Evolutionary conservation across 1,284 basidiomycete species (phyloP).

Genomic region (Mycosarcoma maydis): DNA sequence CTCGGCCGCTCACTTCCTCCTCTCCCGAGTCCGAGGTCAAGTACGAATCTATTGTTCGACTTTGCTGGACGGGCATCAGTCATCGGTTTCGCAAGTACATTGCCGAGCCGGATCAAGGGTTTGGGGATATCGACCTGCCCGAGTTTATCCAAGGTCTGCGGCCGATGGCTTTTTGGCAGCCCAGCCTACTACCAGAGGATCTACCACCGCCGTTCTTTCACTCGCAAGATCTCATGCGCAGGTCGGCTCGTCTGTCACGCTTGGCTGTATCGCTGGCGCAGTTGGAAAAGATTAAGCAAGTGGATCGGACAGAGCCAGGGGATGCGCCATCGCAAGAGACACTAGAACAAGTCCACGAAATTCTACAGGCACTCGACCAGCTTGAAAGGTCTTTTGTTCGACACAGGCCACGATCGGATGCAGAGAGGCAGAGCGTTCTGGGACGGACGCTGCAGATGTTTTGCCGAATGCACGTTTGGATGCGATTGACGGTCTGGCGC

Average conservation of each 20-base stretch:
- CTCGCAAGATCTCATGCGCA: conserved; percentile 46
- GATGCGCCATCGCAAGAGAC: conserved; percentile 14
- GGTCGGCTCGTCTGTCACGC: conserved; percentile 32
- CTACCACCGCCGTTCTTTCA: conserved; percentile 47
- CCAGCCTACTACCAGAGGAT: conserved; percentile 29
- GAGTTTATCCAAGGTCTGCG: conserved; percentile 35
- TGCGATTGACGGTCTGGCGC: conserved; percentile 45
- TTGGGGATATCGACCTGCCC: conserved; percentile 27
- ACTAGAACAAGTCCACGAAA: conserved; percentile 15
- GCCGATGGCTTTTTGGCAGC: conserved; percentile 51
- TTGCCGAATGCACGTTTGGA: conserved; percentile 48
- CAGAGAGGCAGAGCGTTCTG: conserved; percentile 27
- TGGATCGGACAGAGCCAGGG: not conserved
- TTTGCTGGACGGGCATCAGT: conserved; percentile 46
- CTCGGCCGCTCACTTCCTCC: conserved; percentile 29
- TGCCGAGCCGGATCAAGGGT: conserved; percentile 37
- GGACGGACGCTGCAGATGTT: conserved; percentile 51
- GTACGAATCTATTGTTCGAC: conserved; percentile 47
- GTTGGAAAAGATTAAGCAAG: conserved; percentile 25
- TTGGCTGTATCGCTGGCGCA: conserved; percentile 21
- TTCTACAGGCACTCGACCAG: conserved; percentile 19
- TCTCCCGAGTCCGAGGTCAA: conserved; percentile 47
- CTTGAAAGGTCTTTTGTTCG: conserved; percentile 36
- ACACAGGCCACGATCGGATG: conserved; percentile 31
- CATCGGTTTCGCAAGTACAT: conserved; percentile 45